Base-by-base conservation (phyloP, 306 rosid genomes). In the Comarum palustre region DNA sequence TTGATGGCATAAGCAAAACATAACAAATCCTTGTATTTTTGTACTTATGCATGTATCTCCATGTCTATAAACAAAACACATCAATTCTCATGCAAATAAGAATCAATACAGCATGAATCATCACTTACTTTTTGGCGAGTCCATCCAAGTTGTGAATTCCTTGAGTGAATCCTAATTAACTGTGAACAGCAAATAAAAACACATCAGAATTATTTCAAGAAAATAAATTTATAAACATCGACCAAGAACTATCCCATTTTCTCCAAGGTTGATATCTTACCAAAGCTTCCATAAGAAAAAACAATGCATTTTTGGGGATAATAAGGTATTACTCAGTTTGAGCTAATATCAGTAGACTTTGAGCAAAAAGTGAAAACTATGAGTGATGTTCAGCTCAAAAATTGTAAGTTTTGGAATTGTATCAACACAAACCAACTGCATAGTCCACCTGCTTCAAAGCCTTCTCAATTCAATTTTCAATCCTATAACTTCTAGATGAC, bases 41-140 rank as follows among this genome's bases (percentile, higher is more conserved):
- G 32, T 50, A 50, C 24, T 50, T 19, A 34, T n/a, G 20, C 2
- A 32, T 24, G 24, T 69, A n/a, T 5, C 45, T 20, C 27, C 27
- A n/a, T 50, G 17, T 34, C 24, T 36, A 70, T 52, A 36, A 29
- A 50, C 60, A 70, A 52, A 50, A 22, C 25, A 55, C 6, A 36
- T 22, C 39, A 52, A 70, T 6, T 50, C 20, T 52, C 9, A 52
- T 20, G 24, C 16, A 2, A 66, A 55, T 19, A 65, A 34, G 55
- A 73, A 16, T 52, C 12, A n/a, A 54, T 50, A 36, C 43, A 45
- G 66, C 55, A 73, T 7, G 65, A 11, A 19, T 10, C 24, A 19
- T 70, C 38, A 80, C 97, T 85, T 85, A 94, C 98, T 80, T 94
- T 94, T 80, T 91, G 98, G 42, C 97, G 96, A 84, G 92, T 89